Conservation (phyloP, 2,329 filamentous ascomycete genomes). For the Paracoccidioides lutzii region DNA sequence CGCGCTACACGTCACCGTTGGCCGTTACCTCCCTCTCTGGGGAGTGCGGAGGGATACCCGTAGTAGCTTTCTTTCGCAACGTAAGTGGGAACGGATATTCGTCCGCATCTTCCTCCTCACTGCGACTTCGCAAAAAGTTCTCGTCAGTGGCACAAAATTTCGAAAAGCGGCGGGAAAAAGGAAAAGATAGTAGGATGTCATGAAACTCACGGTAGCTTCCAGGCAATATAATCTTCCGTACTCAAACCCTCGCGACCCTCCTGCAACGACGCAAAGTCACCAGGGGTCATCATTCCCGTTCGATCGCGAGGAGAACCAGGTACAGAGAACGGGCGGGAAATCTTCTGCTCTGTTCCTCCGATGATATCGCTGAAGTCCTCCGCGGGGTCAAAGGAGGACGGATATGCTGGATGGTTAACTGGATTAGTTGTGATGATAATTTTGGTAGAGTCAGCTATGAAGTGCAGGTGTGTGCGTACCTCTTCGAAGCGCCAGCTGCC, state of each 20-base stretch:
- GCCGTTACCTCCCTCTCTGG: slow-evolving; percentile 11
- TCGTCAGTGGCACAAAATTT: slow-evolving; percentile 18
- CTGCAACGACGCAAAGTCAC: slow-evolving; percentile 91
- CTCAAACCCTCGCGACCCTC: slow-evolving; percentile 84
- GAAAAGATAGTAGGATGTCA: slow-evolving; percentile 37
- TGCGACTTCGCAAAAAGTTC: slow-evolving; percentile 35
- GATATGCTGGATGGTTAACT: slow-evolving; percentile 51
- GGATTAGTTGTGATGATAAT: background rate
- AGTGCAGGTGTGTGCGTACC: slow-evolving; percentile 20
- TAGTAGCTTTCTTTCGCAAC: slow-evolving; percentile 36
- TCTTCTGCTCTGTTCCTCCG: slow-evolving; percentile 84
- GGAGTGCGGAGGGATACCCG: slow-evolving; percentile 24
- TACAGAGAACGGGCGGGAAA: slow-evolving; percentile 84
- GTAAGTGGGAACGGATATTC: slow-evolving; percentile 61
- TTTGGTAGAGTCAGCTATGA: background rate
- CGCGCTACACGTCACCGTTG: background rate
- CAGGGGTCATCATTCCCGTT: slow-evolving; percentile 96
- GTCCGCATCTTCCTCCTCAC: slow-evolving; percentile 85
- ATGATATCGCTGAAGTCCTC: slow-evolving; percentile 84
- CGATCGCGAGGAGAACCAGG: slow-evolving; percentile 85
- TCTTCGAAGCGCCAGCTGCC: slow-evolving; percentile 78
- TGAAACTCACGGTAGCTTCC: slow-evolving; percentile 68
- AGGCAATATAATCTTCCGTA: slow-evolving; percentile 95
- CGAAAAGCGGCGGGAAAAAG: background rate
- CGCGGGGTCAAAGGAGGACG: slow-evolving; percentile 61